Conservation (phyloP, 164 flowering plant species). For the Euptelea pleiosperma region DNA sequence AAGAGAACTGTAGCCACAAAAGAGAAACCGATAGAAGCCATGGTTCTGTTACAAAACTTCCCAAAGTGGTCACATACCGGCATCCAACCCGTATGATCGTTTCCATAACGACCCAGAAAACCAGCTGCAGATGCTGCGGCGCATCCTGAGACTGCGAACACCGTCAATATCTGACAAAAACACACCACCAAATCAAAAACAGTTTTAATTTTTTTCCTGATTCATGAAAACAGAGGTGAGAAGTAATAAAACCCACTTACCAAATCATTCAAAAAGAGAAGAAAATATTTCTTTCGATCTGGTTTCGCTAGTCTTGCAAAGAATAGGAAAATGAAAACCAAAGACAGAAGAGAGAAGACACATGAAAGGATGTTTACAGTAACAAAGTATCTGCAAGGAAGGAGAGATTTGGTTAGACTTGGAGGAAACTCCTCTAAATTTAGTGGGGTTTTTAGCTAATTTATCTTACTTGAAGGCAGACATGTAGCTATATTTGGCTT, state of each 20-base stretch:
- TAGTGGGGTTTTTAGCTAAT: neutral
- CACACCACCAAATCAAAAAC: neutral
- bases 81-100: constrained; percentile 45
- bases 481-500: constrained; percentile 37
- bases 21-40: constrained; percentile 32
- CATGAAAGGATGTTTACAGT: constrained; percentile 31
- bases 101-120: constrained; percentile 44
- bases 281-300: constrained; percentile 26
- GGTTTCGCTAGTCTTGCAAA: constrained; percentile 5
- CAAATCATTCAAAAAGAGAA: constrained; percentile 50
- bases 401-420: neutral
- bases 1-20: constrained; percentile 35
- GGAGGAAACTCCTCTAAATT: neutral
- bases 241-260: constrained; percentile 26
- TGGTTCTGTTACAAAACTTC: constrained; percentile 41
- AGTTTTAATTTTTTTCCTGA: too few species aligned
- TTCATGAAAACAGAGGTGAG: too few species aligned
- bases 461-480: constrained; percentile 41
- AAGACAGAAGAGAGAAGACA: constrained; percentile 35
- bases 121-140: constrained; percentile 58
- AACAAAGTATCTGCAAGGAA: constrained; percentile 44
- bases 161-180: constrained; percentile 40
- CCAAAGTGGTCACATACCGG: constrained; percentile 37
- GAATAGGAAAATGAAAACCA: constrained; percentile 23
- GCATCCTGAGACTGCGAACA: constrained; percentile 38